A percentile compares a stretch with the other conserved stretches of the same genome.
Evolutionary conservation across 345 rosid genomes (phyloP).

Genomic region (Lumnitzera racemosa): DNA sequence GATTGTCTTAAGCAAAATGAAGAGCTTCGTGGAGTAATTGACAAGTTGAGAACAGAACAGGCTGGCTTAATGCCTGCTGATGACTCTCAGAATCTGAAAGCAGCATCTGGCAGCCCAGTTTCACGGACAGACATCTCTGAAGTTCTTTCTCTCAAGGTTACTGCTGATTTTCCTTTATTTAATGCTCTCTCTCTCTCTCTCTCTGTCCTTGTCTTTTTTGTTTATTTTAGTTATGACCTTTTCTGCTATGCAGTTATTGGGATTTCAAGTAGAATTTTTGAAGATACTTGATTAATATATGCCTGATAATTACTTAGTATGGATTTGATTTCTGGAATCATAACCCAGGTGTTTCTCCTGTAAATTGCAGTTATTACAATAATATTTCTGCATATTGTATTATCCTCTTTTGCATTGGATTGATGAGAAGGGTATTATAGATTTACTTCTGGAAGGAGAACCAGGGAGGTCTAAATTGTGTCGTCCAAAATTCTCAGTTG

Average conservation of each 20-base stretch:
- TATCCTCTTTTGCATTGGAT: too few relatives aligned
- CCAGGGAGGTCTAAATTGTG: too few relatives aligned
- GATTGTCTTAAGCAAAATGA: constrained; percentile 82
- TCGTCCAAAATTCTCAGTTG: not conserved
- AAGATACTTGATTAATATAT: too few relatives aligned
- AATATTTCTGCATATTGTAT: too few relatives aligned
- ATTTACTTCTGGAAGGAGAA: too few relatives aligned
- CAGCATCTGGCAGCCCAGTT: constrained; percentile 23
- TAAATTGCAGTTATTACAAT: too few relatives aligned
- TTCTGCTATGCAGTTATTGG: not conserved
- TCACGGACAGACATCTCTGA: constrained; percentile 35
- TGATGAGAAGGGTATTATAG: too few relatives aligned
- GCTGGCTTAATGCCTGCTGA: constrained; percentile 22
- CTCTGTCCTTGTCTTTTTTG: not conserved
- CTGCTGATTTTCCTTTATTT: constrained; percentile 9
- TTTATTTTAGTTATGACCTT: not conserved
- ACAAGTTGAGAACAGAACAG: constrained; percentile 72
- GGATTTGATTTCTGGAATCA: too few relatives aligned
- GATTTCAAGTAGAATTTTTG: too few relatives aligned
- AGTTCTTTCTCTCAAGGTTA: constrained; percentile 64
- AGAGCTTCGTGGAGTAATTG: constrained; percentile 63
- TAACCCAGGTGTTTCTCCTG: too few relatives aligned
- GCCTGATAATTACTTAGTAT: too few relatives aligned
- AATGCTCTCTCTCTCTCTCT: too few relatives aligned
- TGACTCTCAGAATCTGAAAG: constrained; percentile 16